Evolutionary conservation across 345 rosid species (phyloP), one percentile per base, ranked within the genome.

Genomic region (Triadica sebifera): DNA sequence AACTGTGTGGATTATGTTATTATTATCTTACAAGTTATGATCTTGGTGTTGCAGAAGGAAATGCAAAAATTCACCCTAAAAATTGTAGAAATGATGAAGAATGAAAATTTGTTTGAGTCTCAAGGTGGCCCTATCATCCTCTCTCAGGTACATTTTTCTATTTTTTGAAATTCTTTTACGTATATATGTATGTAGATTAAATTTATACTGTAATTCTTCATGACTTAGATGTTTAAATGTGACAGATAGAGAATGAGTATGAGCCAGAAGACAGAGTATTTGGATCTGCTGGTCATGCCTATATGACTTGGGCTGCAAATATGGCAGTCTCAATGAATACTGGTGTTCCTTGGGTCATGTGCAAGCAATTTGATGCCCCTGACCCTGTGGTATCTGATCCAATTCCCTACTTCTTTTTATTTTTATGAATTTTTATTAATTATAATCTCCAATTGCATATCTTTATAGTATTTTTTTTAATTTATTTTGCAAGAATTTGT

Each of bases 81-180:
- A 51, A 81, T 84, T 39, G 85, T 84, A 45, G 71, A 79, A 19
- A 74, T 81, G 81, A 79, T 79, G 87, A 84, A 72, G 77, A 65
- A 69, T 49, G 85, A 81, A 50, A 59, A 74, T n/a, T 51, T 84
- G 74, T 84, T 77, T 24, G 73, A 81, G 63, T 79, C 85, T 66
- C 85, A 81, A 60, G 87, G 85, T 45, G 87, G 87, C 38, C 87
- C 87, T n/a, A 84, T 84, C 64, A 84, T 84, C 56, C 81, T 84
- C 66, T 79, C 87, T 52, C 87, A 84, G 85, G 87, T 79, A 55
- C 29, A 9, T 55, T n/a, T 16, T 15, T 55, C 1, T 29, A 29
- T 16, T 45, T 19, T 25, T n/a, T 6, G 25, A 29, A 17, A 43
- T 43, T 8, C 9, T 5, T 5, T 5, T 8, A 43, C 0, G 9